Conservation (phyloP, 345 rosid species). For the Microcos paniculata region DNA sequence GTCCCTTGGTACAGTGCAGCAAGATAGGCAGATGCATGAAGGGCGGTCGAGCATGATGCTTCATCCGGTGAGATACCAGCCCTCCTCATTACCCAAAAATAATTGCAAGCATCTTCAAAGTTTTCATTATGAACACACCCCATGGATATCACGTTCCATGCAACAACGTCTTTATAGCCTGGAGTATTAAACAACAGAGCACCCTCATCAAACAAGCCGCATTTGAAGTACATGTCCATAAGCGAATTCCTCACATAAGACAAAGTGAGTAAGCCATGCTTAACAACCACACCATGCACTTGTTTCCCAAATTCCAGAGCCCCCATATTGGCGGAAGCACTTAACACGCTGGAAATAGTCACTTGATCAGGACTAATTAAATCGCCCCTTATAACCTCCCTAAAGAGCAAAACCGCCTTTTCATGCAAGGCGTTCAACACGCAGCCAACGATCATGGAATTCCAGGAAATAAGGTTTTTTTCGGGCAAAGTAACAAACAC, state of each 20-base stretch:
- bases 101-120: slow-evolving; percentile 35
- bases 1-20: slow-evolving; percentile 37
- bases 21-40: slow-evolving; percentile 40
- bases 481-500: slow-evolving; percentile 47
- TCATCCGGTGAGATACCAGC: slow-evolving; percentile 39
- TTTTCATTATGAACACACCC: slow-evolving; percentile 28
- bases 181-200: slow-evolving; percentile 23
- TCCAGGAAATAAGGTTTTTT: slow-evolving; percentile 46
- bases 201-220: slow-evolving; percentile 30
- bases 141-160: slow-evolving; percentile 41
- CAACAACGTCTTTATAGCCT: slow-evolving; percentile 29
- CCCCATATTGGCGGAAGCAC: slow-evolving; percentile 38
- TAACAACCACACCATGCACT: slow-evolving; percentile 37
- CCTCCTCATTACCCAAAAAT: slow-evolving; percentile 35
- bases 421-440: slow-evolving; percentile 24
- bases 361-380: slow-evolving; percentile 31
- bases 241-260: slow-evolving; percentile 41
- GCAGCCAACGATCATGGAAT: slow-evolving; percentile 43
- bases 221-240: slow-evolving; percentile 38
- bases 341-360: slow-evolving; percentile 37
- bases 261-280: slow-evolving; percentile 22
- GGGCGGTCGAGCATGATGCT: slow-evolving; percentile 39
- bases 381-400: slow-evolving; percentile 30
- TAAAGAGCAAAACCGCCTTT: slow-evolving; percentile 18
- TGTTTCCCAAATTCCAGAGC: slow-evolving; percentile 34